Conservation (phyloP, 1,284 basidiomycete genomes). For the Leccinum subatratum region DNA sequence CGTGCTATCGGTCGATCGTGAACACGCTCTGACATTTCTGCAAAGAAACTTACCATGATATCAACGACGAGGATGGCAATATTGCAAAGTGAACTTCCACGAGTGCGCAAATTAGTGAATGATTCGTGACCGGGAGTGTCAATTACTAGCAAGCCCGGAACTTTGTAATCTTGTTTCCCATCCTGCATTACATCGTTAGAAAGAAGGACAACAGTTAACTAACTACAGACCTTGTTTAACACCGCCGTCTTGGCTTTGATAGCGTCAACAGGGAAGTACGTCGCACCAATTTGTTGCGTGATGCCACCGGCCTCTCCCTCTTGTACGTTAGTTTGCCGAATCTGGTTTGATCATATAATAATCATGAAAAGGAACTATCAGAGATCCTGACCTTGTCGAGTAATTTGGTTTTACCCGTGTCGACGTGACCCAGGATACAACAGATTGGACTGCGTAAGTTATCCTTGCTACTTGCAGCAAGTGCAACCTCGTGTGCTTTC, state of each 20-base stretch:
- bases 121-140: slow-evolving; percentile 99
- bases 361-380: slow-evolving; percentile 3
- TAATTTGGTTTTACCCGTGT: slow-evolving; percentile 98
- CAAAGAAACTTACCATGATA: slow-evolving; percentile 71
- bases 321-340: slow-evolving; percentile 99
- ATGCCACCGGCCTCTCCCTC: slow-evolving; percentile 99
- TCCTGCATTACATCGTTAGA: slow-evolving; percentile 44
- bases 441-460: slow-evolving; percentile 96
- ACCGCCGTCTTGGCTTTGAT: slow-evolving; percentile 91
- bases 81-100: slow-evolving; percentile 97
- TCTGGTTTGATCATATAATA: slow-evolving; percentile 46
- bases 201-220: slow-evolving; percentile 3
- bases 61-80: slow-evolving; percentile 99
- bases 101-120: slow-evolving; percentile 94
- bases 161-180: slow-evolving; percentile 86
- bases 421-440: slow-evolving; percentile 99
- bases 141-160: slow-evolving; percentile 94
- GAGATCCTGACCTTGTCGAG: slow-evolving; percentile 78
- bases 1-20: slow-evolving; percentile 60
- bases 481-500: slow-evolving; percentile 80
- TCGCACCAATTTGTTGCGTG: slow-evolving; percentile 99
- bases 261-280: slow-evolving; percentile 97
- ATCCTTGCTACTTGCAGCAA: slow-evolving; percentile 86
- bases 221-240: slow-evolving; percentile 68
- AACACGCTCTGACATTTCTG: slow-evolving; percentile 12